These are phyloP conservation scores for Acidiella bohemica DNA, from an alignment of 495 filamentous ascomycete genomes.

Conservation along the genomic window DNA sequence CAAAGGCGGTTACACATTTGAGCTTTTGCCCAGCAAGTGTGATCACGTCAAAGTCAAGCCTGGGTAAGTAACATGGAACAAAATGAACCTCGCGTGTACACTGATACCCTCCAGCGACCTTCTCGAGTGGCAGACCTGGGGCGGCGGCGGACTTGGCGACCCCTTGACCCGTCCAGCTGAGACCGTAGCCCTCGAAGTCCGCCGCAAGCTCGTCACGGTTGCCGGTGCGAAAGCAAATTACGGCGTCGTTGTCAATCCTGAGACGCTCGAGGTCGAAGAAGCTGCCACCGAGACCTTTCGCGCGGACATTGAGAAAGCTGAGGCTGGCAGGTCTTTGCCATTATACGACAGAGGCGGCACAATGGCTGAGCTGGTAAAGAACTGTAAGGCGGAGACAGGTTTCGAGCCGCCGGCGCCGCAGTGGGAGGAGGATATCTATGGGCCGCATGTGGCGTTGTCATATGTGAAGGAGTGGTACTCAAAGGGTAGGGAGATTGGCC, in stretches of 20 bases:
- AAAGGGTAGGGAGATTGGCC: slow-evolving; percentile 8
- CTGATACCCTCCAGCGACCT: slow-evolving; percentile 28
- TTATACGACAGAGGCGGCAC: slow-evolving; percentile 11
- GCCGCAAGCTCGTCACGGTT: slow-evolving; percentile 34
- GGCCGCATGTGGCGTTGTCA: slow-evolving; percentile 11
- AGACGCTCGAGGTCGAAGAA: slow-evolving; percentile 23
- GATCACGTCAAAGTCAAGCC: slow-evolving; percentile 37
- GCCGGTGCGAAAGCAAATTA: slow-evolving; percentile 34
- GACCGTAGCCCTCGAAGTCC: slow-evolving; percentile 36
- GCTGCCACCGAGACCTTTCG: slow-evolving; percentile 28
- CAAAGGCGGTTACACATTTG: slow-evolving; percentile 22
- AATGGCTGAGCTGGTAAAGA: slow-evolving; percentile 8
- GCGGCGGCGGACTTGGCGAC: slow-evolving; percentile 39
- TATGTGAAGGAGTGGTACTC: slow-evolving; percentile 16
- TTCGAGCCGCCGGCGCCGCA: slow-evolving; percentile 11
- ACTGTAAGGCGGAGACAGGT: slow-evolving; percentile 11
- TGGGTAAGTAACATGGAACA: slow-evolving; percentile 3
- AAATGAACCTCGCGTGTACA: not conserved
- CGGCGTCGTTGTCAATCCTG: slow-evolving; percentile 30
- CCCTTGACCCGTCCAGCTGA: slow-evolving; percentile 34
- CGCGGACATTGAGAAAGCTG: slow-evolving; percentile 12
- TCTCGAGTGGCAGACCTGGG: slow-evolving; percentile 41
- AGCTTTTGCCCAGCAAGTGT: slow-evolving; percentile 33
- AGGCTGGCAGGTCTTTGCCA: slow-evolving; percentile 6
- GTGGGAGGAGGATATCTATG: slow-evolving; percentile 13